Conservation (phyloP, 306 rosid genomes). For the Nissolia schottii region DNA sequence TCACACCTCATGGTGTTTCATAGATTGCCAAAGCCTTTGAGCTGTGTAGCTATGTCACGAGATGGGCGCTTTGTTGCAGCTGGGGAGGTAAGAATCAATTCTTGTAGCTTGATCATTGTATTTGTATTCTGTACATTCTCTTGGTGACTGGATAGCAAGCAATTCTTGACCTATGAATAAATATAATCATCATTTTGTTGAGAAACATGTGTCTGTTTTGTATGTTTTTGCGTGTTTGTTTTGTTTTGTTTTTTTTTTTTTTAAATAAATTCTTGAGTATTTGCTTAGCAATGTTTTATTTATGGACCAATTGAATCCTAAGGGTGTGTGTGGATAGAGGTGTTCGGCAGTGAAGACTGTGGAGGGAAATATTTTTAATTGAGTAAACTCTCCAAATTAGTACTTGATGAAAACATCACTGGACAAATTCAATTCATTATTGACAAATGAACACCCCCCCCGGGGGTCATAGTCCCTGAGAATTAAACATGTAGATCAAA, state of each 20-base stretch:
- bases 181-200: constrained; percentile 4
- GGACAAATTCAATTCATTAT: too few species aligned
- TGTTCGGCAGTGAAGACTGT: not conserved
- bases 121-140: not conserved
- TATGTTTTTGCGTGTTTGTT: not conserved
- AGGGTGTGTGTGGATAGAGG: not conserved
- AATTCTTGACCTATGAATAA: not conserved
- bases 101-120: not conserved
- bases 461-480: too few species aligned
- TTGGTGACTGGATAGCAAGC: not conserved
- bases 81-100: constrained; percentile 54
- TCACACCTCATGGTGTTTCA: constrained; percentile 61
- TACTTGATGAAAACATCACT: too few species aligned
- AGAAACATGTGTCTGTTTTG: not conserved
- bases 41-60: constrained; percentile 63
- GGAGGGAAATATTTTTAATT: not conserved
- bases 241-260: too few species aligned
- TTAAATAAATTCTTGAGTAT: not conserved
- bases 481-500: too few species aligned
- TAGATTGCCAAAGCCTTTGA: constrained; percentile 53
- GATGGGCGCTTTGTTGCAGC: constrained; percentile 68
- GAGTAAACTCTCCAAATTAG: too few species aligned
- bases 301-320: not conserved
- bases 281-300: not conserved
- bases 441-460: too few species aligned